Evolutionary conservation across 257 asterid species (phyloP).

Genomic region (Ocimum tenuiflorum): DNA sequence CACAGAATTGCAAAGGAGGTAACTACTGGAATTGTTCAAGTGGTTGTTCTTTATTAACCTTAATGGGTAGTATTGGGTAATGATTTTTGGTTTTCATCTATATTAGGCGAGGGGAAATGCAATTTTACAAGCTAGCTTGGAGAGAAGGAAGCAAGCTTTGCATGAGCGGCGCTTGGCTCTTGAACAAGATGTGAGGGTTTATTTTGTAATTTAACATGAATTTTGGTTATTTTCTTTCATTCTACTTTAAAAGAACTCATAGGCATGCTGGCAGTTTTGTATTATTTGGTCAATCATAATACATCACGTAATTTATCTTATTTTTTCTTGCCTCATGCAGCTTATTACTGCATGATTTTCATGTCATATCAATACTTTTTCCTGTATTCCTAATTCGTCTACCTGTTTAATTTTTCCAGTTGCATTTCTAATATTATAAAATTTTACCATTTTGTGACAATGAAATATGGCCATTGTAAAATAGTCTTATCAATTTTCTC

Average conservation of each 20-base stretch:
- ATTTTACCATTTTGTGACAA: not conserved
- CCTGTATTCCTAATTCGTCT: not conserved
- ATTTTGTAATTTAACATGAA: not conserved
- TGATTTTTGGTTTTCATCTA: constrained; percentile 9
- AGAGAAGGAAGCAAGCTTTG: constrained; percentile 93
- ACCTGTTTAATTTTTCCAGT: not conserved
- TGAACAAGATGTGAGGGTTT: constrained; percentile 79
- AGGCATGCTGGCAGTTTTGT: not conserved
- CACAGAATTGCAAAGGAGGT: constrained; percentile 95
- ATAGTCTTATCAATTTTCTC: not conserved
- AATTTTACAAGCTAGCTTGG: constrained; percentile 93
- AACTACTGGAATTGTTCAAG: constrained; percentile 6
- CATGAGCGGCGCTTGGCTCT: constrained; percentile 93
- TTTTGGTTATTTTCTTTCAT: too few species aligned
- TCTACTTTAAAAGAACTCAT: too few species aligned
- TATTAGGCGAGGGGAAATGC: constrained; percentile 94
- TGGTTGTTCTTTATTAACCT: constrained; percentile 8
- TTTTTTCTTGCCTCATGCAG: not conserved
- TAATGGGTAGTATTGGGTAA: constrained; percentile 12
- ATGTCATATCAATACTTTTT: not conserved
- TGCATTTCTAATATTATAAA: not conserved
- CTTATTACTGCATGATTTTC: not conserved
- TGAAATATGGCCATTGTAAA: not conserved
- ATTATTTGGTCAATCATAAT: not conserved
- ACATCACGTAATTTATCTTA: not conserved